Percentiles rank a stretch among this genome's conserved stretches.
phyloP scores from a whole-genome alignment of 129 eudicot species.

The Ambrosia artemisiifolia region DNA sequence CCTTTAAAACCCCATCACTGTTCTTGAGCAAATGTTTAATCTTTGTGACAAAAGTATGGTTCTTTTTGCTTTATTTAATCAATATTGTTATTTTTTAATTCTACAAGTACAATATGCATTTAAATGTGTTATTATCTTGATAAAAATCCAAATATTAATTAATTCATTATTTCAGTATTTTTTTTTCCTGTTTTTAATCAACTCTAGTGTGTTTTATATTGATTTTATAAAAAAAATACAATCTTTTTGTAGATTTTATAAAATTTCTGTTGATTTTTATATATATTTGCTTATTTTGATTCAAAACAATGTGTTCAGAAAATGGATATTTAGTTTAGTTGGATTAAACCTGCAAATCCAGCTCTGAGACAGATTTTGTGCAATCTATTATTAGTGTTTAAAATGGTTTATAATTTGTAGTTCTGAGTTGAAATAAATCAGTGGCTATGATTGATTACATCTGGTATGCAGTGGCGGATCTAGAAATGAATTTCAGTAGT shows the following conservation, averaged over 20 bases:
- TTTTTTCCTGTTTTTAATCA: slow-evolving; percentile 11
- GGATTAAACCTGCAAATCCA: slow-evolving; percentile 17
- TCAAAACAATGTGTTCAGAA: slow-evolving; percentile 25
- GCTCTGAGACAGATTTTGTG: background rate
- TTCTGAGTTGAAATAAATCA: slow-evolving; percentile 22
- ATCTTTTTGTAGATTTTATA: background rate
- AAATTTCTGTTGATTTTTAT: background rate
- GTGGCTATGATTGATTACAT: slow-evolving; percentile 25
- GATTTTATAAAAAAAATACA: background rate
- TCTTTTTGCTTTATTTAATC: slow-evolving; percentile 20
- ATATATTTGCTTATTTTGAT: background rate
- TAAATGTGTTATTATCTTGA: slow-evolving; percentile 10
- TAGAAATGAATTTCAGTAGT: too few relatives aligned
- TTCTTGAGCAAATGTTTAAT: slow-evolving; percentile 21
- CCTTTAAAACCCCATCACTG: slow-evolving; percentile 20
- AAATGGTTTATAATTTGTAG: slow-evolving; percentile 13
- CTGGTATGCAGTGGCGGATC: too few relatives aligned
- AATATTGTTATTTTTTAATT: slow-evolving; percentile 2
- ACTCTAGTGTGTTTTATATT: background rate
- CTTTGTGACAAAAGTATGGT: slow-evolving; percentile 25
- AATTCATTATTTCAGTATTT: background rate
- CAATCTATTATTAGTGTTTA: slow-evolving; percentile 6
- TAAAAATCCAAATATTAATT: slow-evolving; percentile 6
- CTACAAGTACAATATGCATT: slow-evolving; percentile 3
- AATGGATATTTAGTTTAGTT: slow-evolving; percentile 35